Conservation (phyloP, 305 asterid genomes). For the Ajuga reptans region DNA sequence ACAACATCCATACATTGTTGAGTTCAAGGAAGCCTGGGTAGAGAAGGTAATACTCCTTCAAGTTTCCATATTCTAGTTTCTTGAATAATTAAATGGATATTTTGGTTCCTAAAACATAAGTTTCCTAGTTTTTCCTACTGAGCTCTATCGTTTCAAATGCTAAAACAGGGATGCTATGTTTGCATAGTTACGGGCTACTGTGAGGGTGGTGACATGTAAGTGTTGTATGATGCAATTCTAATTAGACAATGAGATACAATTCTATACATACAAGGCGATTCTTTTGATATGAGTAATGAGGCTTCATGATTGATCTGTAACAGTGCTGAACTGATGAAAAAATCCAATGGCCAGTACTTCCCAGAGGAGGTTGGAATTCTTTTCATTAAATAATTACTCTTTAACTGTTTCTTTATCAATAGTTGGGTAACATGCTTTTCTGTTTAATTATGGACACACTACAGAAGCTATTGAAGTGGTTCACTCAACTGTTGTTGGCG, state of each 20-base stretch:
- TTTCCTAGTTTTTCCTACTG: background rate
- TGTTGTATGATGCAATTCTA: conserved; percentile 5
- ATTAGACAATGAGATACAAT: background rate
- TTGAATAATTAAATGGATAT: background rate
- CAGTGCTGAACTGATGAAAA: conserved; percentile 97
- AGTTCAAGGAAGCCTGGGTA: conserved; percentile 98
- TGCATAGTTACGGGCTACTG: conserved; percentile 98
- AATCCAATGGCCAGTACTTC: conserved; percentile 73
- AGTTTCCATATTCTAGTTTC: background rate
- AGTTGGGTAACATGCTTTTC: background rate
- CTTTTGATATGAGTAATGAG: background rate
- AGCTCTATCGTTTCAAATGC: conserved; percentile 21
- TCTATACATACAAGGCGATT: background rate
- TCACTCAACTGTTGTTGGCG: conserved; percentile 77
- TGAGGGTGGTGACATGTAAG: conserved; percentile 99
- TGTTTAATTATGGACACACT: conserved; percentile 17
- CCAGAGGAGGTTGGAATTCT: conserved; percentile 75
- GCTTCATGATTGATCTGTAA: conserved; percentile 21
- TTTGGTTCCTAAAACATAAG: background rate
- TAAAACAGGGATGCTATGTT: conserved; percentile 85
- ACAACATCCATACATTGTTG: conserved; percentile 86
- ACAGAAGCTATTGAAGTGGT: conserved; percentile 93
- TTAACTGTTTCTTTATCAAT: background rate
- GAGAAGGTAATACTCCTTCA: conserved; percentile 62
- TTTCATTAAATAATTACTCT: background rate